These are phyloP conservation scores for Neopestalotiopsis sp. DNA, from an alignment of 2,329 filamentous ascomycete genomes.

Conservation along the genomic window DNA sequence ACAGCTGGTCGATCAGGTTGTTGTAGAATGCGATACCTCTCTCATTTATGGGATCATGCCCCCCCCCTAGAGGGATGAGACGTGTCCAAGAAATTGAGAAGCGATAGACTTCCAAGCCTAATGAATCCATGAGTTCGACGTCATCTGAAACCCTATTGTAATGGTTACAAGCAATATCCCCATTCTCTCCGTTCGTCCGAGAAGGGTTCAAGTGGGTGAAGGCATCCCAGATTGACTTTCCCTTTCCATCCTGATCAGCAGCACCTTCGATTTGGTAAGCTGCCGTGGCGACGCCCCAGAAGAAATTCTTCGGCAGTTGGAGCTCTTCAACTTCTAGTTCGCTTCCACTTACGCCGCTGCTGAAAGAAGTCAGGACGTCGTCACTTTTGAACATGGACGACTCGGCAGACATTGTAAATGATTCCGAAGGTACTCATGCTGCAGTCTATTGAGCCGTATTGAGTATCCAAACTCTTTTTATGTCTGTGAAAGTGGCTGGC, in stretches of 20 bases:
- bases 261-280: conserved; percentile 53
- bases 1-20: conserved; percentile 63
- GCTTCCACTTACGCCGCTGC: not conserved
- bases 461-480: too few species aligned
- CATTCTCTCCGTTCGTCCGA: conserved; percentile 46
- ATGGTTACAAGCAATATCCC: conserved; percentile 53
- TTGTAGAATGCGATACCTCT: conserved; percentile 65
- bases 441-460: too few species aligned
- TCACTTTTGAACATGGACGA: not conserved
- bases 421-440: too few species aligned
- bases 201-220: conserved; percentile 47
- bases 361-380: not conserved
- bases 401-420: not conserved
- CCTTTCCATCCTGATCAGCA: conserved; percentile 45
- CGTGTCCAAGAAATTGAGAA: conserved; percentile 71
- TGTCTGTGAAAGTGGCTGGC: too few species aligned
- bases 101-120: conserved; percentile 65
- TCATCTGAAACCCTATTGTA: conserved; percentile 55
- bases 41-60: conserved; percentile 67
- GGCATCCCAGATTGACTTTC: conserved; percentile 49
- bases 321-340: conserved; percentile 35
- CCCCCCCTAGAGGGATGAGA: conserved; percentile 68
- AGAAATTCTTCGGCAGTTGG: conserved; percentile 41
- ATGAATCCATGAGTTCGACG: conserved; percentile 62
- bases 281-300: conserved; percentile 48